phyloP scores from a whole-genome alignment of 2,329 filamentous ascomycete species.

The Fusarium cyanostomum region DNA sequence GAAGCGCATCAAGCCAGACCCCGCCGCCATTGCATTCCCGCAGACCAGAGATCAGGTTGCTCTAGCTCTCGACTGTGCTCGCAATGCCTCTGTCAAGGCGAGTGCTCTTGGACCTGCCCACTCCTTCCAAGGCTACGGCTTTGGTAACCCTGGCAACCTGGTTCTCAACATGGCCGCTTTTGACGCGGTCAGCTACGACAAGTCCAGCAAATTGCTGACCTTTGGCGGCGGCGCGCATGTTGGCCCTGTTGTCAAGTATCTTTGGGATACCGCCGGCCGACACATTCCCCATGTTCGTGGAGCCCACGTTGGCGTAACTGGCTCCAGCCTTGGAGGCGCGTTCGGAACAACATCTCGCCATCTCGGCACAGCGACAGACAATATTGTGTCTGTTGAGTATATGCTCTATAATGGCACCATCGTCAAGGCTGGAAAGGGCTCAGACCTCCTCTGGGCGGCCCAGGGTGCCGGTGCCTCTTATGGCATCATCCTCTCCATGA shows the following conservation, averaged over 20 bases:
- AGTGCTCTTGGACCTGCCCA: conserved; percentile 37
- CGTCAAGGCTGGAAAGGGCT: conserved; percentile 30
- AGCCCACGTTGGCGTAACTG: conserved; percentile 35
- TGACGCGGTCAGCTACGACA: conserved; percentile 35
- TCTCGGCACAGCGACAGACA: conserved; percentile 36
- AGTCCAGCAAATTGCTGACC: conserved; percentile 23
- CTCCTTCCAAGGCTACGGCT: conserved; percentile 38
- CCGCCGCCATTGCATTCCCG: conserved; percentile 35
- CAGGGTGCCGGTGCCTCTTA: conserved; percentile 37
- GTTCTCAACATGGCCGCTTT: conserved; percentile 41
- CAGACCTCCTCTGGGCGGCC: conserved; percentile 39
- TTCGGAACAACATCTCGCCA: conserved; percentile 33
- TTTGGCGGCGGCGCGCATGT: conserved; percentile 39
- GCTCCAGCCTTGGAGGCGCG: conserved; percentile 39
- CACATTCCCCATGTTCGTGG: conserved; percentile 40
- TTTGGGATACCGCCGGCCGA: conserved; percentile 39
- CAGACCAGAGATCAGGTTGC: conserved; percentile 35
- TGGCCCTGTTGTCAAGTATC: conserved; percentile 36
- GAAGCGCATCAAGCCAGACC: conserved; percentile 33
- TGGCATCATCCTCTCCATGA: conserved; percentile 37
- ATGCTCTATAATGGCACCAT: conserved; percentile 42
- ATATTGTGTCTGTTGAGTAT: conserved; percentile 34
- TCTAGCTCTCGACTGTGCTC: conserved; percentile 35
- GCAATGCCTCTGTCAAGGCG: conserved; percentile 33
- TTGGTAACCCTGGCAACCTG: conserved; percentile 31